Evolutionary conservation across 2,329 filamentous ascomycete genomes (phyloP).

Genomic region (Penicillium freii): DNA sequence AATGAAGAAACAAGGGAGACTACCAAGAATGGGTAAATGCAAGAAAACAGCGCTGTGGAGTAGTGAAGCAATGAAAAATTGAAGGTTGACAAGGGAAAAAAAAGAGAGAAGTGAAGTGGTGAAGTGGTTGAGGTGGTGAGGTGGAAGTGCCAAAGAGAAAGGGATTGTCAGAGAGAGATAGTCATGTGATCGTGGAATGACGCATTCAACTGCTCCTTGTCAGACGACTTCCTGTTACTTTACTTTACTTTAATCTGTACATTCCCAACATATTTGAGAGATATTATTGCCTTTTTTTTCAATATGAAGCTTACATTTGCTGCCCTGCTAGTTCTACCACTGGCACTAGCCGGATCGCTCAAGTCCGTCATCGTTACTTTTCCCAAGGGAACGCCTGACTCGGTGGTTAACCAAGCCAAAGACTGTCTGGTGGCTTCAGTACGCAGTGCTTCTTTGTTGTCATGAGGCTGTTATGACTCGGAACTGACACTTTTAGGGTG

Average conservation of each 20-base stretch:
- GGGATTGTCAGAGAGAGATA: constrained; percentile 9
- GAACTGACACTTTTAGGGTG: constrained; percentile 50
- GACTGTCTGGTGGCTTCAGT: constrained; percentile 65
- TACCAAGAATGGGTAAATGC: constrained; percentile 3
- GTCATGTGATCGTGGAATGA: constrained; percentile 19
- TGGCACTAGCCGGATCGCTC: constrained; percentile 61
- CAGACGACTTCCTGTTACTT: neutral
- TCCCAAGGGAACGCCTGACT: constrained; percentile 65
- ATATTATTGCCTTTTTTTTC: neutral
- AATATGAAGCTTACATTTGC: constrained; percentile 65
- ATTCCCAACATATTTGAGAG: neutral
- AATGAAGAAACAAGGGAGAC: neutral
- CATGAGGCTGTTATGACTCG: neutral
- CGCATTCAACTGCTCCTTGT: constrained; percentile 2
- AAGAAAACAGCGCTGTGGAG: neutral
- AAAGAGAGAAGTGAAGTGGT: neutral
- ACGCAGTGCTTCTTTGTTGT: constrained; percentile 23
- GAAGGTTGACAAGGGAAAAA: neutral
- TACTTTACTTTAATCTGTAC: neutral
- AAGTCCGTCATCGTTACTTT: constrained; percentile 80
- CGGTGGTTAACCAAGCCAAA: constrained; percentile 69
- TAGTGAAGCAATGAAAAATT: neutral
- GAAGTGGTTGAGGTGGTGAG: neutral
- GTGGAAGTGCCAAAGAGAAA: constrained; percentile 4
- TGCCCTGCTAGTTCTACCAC: constrained; percentile 54